Evolutionary conservation across 2,329 filamentous ascomycete species (phyloP), one percentile per base, ranked within the genome.

Genomic region (Sclerotinia glacialis): DNA sequence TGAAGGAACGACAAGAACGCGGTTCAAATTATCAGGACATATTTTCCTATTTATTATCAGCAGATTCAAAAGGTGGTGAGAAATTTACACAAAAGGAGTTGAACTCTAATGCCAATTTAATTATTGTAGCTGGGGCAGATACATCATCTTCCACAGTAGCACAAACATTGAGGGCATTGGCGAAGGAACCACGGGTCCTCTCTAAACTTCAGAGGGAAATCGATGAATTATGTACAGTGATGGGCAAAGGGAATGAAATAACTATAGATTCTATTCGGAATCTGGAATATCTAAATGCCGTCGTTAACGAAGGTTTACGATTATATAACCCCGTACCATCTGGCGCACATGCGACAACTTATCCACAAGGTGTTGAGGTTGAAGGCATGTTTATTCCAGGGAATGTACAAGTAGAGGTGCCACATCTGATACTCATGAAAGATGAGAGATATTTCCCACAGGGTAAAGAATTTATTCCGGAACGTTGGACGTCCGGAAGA

Each of bases 381-480:
- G 62, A 37, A 7, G 67, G 34, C 0, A 44, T 50, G 1, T 59
- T 56, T 34, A 67, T 71, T 31, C 69, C 70, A 21, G 68, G 64
- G 14, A 69, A 69, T 26, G 52, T 68, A 2, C 68, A 71, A 50
- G 49, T 72, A 1, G 40, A 55, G 31, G 58, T 71, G 5, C 61
- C 67, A 3, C 67, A 66, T 28, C 28, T 66, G 1, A 62, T 49
- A 21, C 50, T 72, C 16, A 69, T 70, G 69, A 70, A 56, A 4
- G 69, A 72, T 67, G 64, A 65, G 28, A 42, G 67, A 28, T 69
- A 72, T 40, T 72, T 72, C 44, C 18, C 56, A 3, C 63, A 61
- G 18, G 62, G 62, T 2, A 42, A 56, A 7, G 65, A 69, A 34
- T 70, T 65, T 44, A 69, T 70, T 12, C 69, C 70, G 2, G 67